Conservation (phyloP, 768 basidiomycete species). For the Podaxis rugospora region DNA sequence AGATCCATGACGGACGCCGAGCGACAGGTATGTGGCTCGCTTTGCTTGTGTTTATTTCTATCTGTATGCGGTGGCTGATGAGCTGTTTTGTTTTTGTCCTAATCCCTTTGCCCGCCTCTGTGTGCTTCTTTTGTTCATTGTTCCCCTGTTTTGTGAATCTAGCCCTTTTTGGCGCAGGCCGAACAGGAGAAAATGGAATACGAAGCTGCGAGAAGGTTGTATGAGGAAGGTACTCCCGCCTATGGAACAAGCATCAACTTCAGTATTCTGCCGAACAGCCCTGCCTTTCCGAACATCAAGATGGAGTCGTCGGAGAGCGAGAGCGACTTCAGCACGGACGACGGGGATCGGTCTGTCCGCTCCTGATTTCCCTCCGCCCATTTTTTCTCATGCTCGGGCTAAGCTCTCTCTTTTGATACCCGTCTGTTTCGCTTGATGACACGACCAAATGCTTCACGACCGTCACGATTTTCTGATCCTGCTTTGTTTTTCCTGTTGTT, state of each 20-base stretch:
- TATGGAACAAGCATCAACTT: constrained; percentile 77
- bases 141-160: constrained; percentile 12
- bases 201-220: constrained; percentile 77
- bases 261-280: constrained; percentile 71
- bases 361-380: constrained; percentile 18
- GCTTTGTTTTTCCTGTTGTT: constrained; percentile 13
- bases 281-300: constrained; percentile 57
- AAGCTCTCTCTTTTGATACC: constrained; percentile 9
- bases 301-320: constrained; percentile 61
- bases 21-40: constrained; percentile 62
- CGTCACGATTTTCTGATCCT: constrained; percentile 15
- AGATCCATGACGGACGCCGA: constrained; percentile 90
- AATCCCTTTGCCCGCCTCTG: neutral
- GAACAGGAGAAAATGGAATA: constrained; percentile 96
- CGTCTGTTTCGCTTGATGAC: constrained; percentile 5
- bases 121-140: constrained; percentile 11
- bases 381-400: constrained; percentile 14
- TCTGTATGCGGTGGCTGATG: constrained; percentile 1
- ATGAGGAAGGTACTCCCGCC: constrained; percentile 77
- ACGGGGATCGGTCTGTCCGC: constrained; percentile 32
- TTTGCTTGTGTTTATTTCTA: constrained; percentile 13
- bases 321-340: constrained; percentile 59
- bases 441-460: constrained; percentile 15
- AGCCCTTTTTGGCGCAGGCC: constrained; percentile 92
- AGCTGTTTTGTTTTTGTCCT: neutral